These are phyloP conservation scores for Wickerhamiella siamensis DNA, from an alignment of 805 yeast genomes.

Conservation along the genomic window DNA sequence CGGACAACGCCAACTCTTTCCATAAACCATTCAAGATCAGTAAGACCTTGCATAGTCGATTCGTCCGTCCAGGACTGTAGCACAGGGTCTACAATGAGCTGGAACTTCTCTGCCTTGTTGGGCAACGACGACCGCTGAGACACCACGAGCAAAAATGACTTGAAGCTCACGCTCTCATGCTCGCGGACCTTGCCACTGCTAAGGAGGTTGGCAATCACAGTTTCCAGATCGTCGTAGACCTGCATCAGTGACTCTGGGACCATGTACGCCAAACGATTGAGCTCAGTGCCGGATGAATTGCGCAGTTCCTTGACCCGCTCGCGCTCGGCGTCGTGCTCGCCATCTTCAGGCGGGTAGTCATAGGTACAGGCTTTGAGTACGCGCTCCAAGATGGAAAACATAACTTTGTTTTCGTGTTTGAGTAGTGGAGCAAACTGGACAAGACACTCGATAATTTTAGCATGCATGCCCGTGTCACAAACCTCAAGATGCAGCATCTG, in stretches of 20 bases:
- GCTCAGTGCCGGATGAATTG: constrained; percentile 86
- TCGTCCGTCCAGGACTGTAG: constrained; percentile 86
- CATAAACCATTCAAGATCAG: constrained; percentile 95
- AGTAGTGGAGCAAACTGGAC: constrained; percentile 88
- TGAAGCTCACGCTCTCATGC: constrained; percentile 88
- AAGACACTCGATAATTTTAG: constrained; percentile 79
- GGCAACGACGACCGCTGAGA: constrained; percentile 62
- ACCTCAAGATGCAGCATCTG: constrained; percentile 55
- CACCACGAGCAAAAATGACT: constrained; percentile 79
- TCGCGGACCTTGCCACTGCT: constrained; percentile 58
- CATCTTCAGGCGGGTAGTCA: constrained; percentile 50
- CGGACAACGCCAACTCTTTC: constrained; percentile 88
- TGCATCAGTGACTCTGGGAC: constrained; percentile 83
- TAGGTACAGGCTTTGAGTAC: constrained; percentile 74
- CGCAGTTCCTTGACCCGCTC: constrained; percentile 77
- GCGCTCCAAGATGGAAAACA: constrained; percentile 75
- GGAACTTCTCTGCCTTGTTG: constrained; percentile 63
- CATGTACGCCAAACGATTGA: constrained; percentile 82
- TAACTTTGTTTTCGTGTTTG: constrained; percentile 53
- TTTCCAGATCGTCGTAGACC: constrained; percentile 70
- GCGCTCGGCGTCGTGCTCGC: constrained; percentile 39
- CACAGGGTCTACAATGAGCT: constrained; percentile 86
- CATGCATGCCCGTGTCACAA: constrained; percentile 63
- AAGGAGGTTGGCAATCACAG: constrained; percentile 59
- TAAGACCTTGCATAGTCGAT: constrained; percentile 73